Percentiles rank a stretch among this genome's conserved stretches.
These are phyloP conservation scores for Chaetomidium leptoderma DNA, from an alignment of 495 filamentous ascomycete species.

Conservation along the genomic window DNA sequence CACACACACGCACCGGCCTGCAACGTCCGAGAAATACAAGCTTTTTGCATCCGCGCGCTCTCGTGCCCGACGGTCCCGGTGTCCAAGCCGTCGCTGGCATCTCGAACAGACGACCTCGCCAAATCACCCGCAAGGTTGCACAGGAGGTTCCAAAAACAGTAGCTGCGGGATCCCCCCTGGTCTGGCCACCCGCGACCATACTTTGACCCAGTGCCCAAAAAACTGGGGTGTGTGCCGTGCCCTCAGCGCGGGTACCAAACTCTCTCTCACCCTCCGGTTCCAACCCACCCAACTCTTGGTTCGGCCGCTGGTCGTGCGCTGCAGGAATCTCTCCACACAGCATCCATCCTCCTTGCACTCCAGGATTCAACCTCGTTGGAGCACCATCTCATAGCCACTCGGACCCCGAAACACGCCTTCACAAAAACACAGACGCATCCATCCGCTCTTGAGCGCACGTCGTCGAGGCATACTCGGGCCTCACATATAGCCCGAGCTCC, in stretches of 20 bases:
- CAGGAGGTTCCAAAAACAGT: constrained; percentile 38
- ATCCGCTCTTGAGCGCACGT: constrained; percentile 3
- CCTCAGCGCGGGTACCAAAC: constrained; percentile 31
- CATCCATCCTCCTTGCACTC: constrained; percentile 24
- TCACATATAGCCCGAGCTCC: constrained; percentile 30
- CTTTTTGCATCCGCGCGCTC: constrained; percentile 14
- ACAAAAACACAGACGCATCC: background rate
- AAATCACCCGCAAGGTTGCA: constrained; percentile 32
- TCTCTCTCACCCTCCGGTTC: constrained; percentile 28
- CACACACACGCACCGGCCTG: background rate
- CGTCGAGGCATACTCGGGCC: constrained; percentile 14
- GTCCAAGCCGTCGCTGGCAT: constrained; percentile 21
- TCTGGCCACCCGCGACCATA: constrained; percentile 27
- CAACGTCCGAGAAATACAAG: constrained; percentile 8
- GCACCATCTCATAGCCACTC: constrained; percentile 9
- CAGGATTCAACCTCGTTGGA: constrained; percentile 8
- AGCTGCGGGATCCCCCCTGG: constrained; percentile 30
- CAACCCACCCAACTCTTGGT: constrained; percentile 30
- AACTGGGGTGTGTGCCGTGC: constrained; percentile 33
- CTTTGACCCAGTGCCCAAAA: constrained; percentile 34
- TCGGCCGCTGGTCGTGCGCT: constrained; percentile 36
- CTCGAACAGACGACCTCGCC: constrained; percentile 20
- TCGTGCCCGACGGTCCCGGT: constrained; percentile 28
- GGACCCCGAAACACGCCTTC: constrained; percentile 8
- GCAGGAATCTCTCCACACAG: constrained; percentile 30